A percentile compares a stretch with the other conserved stretches of the same genome.
These are phyloP conservation scores for Penicillium sp. DNA, from an alignment of 2,329 filamentous ascomycete species.

Conservation along the genomic window DNA sequence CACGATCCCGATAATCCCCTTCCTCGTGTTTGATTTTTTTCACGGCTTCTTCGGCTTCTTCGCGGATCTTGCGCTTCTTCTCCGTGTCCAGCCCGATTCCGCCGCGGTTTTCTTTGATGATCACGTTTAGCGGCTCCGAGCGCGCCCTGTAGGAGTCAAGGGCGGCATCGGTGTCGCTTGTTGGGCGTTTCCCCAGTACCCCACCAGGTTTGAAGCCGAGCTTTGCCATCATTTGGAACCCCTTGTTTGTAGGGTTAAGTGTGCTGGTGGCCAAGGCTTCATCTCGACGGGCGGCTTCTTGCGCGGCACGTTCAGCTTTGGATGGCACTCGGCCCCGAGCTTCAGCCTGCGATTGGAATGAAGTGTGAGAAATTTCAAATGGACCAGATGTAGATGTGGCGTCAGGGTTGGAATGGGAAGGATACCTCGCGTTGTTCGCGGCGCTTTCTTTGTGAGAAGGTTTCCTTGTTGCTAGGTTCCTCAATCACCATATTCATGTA, in stretches of 20 bases:
- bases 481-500: slow-evolving; percentile 96
- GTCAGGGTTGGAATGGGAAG: slow-evolving; percentile 7
- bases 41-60: slow-evolving; percentile 57
- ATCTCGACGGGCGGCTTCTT: slow-evolving; percentile 71
- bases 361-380: slow-evolving; percentile 30
- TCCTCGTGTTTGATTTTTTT: slow-evolving; percentile 66
- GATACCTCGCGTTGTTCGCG: slow-evolving; percentile 53
- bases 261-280: slow-evolving; percentile 72
- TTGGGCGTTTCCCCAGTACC: slow-evolving; percentile 64
- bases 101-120: slow-evolving; percentile 73
- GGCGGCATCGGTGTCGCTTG: slow-evolving; percentile 10
- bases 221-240: slow-evolving; percentile 93
- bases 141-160: slow-evolving; percentile 37
- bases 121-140: slow-evolving; percentile 72
- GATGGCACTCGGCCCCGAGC: slow-evolving; percentile 65
- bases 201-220: slow-evolving; percentile 83
- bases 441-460: slow-evolving; percentile 59
- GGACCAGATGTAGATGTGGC: slow-evolving; percentile 47
- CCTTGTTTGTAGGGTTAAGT: slow-evolving; percentile 74
- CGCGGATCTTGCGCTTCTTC: slow-evolving; percentile 71
- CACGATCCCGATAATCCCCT: slow-evolving; percentile 69
- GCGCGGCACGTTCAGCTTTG: slow-evolving; percentile 76
- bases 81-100: slow-evolving; percentile 84
- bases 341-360: slow-evolving; percentile 55
- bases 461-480: slow-evolving; percentile 62